A percentile compares a stretch with the other conserved stretches of the same genome.
These are phyloP conservation scores for Myriosclerotinia duriaeana DNA, from an alignment of 2,329 filamentous ascomycete genomes.

Conservation along the genomic window DNA sequence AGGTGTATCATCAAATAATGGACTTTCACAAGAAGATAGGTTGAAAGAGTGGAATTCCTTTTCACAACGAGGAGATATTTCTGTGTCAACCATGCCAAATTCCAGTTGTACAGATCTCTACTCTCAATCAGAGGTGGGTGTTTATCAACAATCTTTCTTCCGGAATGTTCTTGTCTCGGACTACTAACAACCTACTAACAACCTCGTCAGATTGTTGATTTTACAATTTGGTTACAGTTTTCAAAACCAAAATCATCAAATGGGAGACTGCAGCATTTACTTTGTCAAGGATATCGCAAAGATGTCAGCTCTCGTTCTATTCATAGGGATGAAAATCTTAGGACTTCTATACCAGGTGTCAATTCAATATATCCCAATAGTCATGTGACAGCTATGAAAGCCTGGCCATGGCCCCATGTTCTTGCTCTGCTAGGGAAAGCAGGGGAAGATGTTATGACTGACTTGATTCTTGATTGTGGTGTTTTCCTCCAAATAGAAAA, in stretches of 20 bases:
- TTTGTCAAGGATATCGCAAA: conserved; percentile 79
- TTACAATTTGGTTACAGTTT: conserved; percentile 76
- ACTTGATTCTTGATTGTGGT: conserved; percentile 73
- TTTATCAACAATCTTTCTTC: conserved; percentile 19
- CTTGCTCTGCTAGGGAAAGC: conserved; percentile 71
- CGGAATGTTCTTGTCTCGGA: conserved; percentile 23
- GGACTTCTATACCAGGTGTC: conserved; percentile 62
- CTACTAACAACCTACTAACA: conserved; percentile 22
- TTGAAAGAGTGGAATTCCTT: conserved; percentile 59
- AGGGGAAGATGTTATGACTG: conserved; percentile 74
- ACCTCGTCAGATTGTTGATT: conserved; percentile 65
- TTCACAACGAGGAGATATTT: conserved; percentile 63
- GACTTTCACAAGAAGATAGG: conserved; percentile 42
- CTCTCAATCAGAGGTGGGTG: conserved; percentile 63
- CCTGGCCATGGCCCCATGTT: conserved; percentile 71
- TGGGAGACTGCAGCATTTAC: conserved; percentile 66
- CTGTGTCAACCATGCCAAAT: conserved; percentile 51
- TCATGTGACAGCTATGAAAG: conserved; percentile 67
- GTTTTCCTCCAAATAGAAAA: conserved; percentile 66
- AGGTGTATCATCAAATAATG: conserved; percentile 32
- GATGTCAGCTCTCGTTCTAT: conserved; percentile 34
- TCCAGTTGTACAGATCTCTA: conserved; percentile 48
- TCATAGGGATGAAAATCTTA: conserved; percentile 35
- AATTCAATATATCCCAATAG: conserved; percentile 65
- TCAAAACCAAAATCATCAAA: conserved; percentile 50